Conservation (phyloP, 2,329 filamentous ascomycete genomes). For the Blumeria hordei region DNA sequence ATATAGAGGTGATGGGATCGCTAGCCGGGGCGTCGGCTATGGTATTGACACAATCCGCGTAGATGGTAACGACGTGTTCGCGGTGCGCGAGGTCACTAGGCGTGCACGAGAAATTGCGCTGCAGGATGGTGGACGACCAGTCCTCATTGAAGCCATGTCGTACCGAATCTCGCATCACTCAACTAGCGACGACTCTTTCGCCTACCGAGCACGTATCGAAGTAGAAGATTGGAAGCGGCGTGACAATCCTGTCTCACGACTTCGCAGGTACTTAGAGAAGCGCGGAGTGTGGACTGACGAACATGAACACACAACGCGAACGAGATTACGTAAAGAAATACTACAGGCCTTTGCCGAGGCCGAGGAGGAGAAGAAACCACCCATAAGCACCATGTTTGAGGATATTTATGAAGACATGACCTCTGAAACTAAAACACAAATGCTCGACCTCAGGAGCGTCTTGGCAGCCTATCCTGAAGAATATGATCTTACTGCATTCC, state of each 20-base stretch:
- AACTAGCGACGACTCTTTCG: slow-evolving; percentile 90
- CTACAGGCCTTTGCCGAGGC: slow-evolving; percentile 65
- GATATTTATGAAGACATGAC: slow-evolving; percentile 81
- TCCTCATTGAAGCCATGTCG: slow-evolving; percentile 87
- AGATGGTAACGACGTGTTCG: slow-evolving; percentile 87
- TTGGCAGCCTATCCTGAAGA: slow-evolving; percentile 73
- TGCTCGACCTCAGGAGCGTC: slow-evolving; percentile 48
- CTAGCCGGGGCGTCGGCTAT: slow-evolving; percentile 65
- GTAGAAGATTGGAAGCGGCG: slow-evolving; percentile 85
- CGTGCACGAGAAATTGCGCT: slow-evolving; percentile 47
- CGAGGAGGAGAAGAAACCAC: slow-evolving; percentile 58
- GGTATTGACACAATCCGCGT: slow-evolving; percentile 85
- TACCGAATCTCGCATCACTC: slow-evolving; percentile 97
- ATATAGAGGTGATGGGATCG: slow-evolving; percentile 78
- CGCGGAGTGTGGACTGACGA: slow-evolving; percentile 65
- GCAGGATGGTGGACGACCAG: slow-evolving; percentile 22
- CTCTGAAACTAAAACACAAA: slow-evolving; percentile 53
- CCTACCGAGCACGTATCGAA: slow-evolving; percentile 78
- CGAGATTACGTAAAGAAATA: slow-evolving; percentile 45
- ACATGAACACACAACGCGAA: slow-evolving; percentile 49
- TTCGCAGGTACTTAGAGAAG: slow-evolving; percentile 78
- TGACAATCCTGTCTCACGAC: slow-evolving; percentile 66
- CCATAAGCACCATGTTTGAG: slow-evolving; percentile 50
- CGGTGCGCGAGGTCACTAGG: slow-evolving; percentile 57
- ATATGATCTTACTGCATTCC: slow-evolving; percentile 60